Percentiles rank a stretch among this genome's conserved stretches.
Evolutionary conservation across 2,329 filamentous ascomycete species (phyloP).

Genomic region (Dothistroma septosporum): DNA sequence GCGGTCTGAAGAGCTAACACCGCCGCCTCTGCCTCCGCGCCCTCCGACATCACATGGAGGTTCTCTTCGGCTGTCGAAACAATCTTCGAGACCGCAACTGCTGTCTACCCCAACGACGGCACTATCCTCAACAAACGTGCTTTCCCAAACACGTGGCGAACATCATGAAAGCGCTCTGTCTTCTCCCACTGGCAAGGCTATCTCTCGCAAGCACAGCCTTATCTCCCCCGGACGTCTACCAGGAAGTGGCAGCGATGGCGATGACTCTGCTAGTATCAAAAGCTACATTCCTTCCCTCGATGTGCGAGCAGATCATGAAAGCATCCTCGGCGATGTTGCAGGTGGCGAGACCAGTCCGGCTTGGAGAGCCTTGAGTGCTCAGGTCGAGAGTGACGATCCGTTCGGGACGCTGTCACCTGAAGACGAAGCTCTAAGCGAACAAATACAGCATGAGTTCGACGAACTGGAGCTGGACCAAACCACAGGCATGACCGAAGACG

Average conservation of each 20-base stretch:
- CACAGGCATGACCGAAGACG: slow-evolving; percentile 53
- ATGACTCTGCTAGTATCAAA: slow-evolving; percentile 62
- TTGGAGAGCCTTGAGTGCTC: slow-evolving; percentile 63
- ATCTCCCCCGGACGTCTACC: slow-evolving; percentile 40
- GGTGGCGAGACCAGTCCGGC: slow-evolving; percentile 61
- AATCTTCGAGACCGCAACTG: slow-evolving; percentile 39
- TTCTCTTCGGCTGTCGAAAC: slow-evolving; percentile 34
- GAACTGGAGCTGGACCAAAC: slow-evolving; percentile 57
- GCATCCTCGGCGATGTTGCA: slow-evolving; percentile 69
- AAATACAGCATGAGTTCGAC: slow-evolving; percentile 76
- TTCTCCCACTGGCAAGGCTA: slow-evolving; percentile 30
- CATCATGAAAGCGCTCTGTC: slow-evolving; percentile 21
- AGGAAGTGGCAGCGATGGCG: slow-evolving; percentile 52
- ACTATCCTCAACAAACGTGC: slow-evolving; percentile 74
- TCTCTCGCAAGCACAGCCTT: slow-evolving; percentile 40
- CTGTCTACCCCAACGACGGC: slow-evolving; percentile 75
- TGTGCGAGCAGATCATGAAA: slow-evolving; percentile 69
- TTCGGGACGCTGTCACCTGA: slow-evolving; percentile 54
- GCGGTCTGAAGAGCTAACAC: slow-evolving; percentile 32
- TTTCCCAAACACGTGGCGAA: slow-evolving; percentile 69
- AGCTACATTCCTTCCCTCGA: slow-evolving; percentile 63
- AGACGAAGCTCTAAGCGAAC: slow-evolving; percentile 52
- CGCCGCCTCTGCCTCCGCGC: slow-evolving; percentile 38
- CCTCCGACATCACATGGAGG: slow-evolving; percentile 25
- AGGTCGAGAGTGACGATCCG: slow-evolving; percentile 54